phyloP scores from a whole-genome alignment of 2,329 filamentous ascomycete genomes.

The Boeremia exigua region DNA sequence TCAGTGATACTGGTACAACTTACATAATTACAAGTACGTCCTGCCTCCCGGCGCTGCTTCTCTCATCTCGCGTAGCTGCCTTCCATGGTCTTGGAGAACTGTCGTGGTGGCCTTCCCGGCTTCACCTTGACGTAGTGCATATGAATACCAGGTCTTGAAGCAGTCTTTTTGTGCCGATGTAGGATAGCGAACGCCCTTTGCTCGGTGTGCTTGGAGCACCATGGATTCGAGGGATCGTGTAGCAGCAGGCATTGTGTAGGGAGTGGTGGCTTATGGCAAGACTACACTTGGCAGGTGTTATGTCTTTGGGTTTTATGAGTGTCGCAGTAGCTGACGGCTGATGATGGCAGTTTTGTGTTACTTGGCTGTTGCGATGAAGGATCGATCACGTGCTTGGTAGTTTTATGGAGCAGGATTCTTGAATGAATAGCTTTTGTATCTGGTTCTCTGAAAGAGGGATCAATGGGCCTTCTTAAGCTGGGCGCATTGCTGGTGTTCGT shows the following conservation, averaged over 20 bases:
- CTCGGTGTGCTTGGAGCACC: constrained; percentile 44
- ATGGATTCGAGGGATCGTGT: constrained; percentile 39
- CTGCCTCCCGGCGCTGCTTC: constrained; percentile 37
- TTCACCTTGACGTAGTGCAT: constrained; percentile 37
- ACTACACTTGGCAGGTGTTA: not conserved
- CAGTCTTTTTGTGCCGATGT: constrained; percentile 41
- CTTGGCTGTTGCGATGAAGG: not conserved
- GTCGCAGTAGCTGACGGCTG: not conserved
- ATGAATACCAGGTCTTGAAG: constrained; percentile 48
- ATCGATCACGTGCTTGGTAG: not conserved
- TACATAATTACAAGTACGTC: constrained; percentile 35
- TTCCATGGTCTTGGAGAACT: constrained; percentile 32
- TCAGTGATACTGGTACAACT: not conserved
- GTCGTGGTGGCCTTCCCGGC: constrained; percentile 26
- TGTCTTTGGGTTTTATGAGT: not conserved
- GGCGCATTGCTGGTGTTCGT: not conserved
- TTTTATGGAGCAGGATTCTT: not conserved
- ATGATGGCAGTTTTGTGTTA: not conserved
- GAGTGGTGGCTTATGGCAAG: not conserved
- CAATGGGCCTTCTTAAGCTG: not conserved
- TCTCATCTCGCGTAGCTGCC: constrained; percentile 29
- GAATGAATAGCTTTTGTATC: not conserved
- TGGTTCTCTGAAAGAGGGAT: not conserved
- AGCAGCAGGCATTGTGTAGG: constrained; percentile 31
- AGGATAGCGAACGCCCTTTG: constrained; percentile 43